These are phyloP conservation scores for Thalassiosira profunda DNA, from an alignment of 108 stramenopile genomes.

Conservation along the genomic window DNA sequence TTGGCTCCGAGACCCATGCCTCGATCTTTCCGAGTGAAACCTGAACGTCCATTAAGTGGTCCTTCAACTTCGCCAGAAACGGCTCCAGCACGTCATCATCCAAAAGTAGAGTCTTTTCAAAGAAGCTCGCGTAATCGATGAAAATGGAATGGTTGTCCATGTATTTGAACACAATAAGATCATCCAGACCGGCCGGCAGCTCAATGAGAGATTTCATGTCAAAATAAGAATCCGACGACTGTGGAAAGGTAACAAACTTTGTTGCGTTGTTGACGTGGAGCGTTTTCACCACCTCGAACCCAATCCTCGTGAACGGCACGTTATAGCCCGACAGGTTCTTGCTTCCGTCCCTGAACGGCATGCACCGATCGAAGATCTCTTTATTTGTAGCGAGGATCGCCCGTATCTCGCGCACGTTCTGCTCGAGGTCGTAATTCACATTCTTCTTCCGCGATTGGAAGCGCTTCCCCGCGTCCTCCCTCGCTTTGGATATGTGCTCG, in stretches of 20 bases:
- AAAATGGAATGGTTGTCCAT: not conserved
- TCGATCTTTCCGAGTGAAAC: constrained; percentile 48
- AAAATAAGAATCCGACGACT: not conserved
- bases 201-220: not conserved
- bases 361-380: constrained; percentile 33
- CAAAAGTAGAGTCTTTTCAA: constrained; percentile 23
- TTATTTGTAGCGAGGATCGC: constrained; percentile 26
- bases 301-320: not conserved
- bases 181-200: constrained; percentile 6
- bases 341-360: constrained; percentile 2
- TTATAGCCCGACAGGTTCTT: not conserved
- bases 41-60: constrained; percentile 40
- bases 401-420: constrained; percentile 30
- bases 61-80: constrained; percentile 34
- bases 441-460: not conserved
- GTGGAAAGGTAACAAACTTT: constrained; percentile 1
- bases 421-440: constrained; percentile 9
- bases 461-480: not conserved
- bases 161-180: not conserved
- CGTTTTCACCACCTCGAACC: constrained; percentile 2
- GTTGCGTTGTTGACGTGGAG: not conserved
- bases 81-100: constrained; percentile 40
- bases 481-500: not conserved
- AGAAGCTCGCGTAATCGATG: constrained; percentile 35
- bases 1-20: constrained; percentile 37